Evolutionary conservation across 305 asterid species (phyloP).

Genomic region (Fraxinus greggii): DNA sequence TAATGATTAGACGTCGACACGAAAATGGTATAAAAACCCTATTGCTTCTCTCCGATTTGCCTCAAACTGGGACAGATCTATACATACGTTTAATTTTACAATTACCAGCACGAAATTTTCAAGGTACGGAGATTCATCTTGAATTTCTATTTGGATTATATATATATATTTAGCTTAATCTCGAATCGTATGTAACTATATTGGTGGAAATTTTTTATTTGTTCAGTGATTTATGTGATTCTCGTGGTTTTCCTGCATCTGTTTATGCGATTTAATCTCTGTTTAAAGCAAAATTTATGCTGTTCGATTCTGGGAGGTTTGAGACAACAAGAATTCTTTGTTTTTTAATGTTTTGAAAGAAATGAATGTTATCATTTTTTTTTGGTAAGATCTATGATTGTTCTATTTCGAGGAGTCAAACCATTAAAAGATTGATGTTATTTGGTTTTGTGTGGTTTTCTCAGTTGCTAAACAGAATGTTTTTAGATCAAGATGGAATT

Average conservation of each 20-base stretch:
- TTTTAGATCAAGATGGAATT: neutral
- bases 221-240: neutral
- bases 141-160: neutral
- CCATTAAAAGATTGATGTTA: neutral
- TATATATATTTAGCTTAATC: neutral
- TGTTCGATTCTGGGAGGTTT: neutral
- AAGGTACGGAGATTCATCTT: neutral
- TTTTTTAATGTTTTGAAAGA: neutral
- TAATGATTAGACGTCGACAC: slow-evolving; percentile 25
- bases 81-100: neutral
- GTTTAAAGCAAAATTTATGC: neutral
- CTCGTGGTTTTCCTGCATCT: neutral
- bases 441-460: neutral
- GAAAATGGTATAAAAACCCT: slow-evolving; percentile 21
- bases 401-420: neutral
- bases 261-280: neutral
- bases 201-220: neutral
- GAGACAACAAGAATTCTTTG: neutral
- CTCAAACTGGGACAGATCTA: neutral
- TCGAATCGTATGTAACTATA: neutral
- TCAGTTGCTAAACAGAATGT: neutral
- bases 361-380: neutral
- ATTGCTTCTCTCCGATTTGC: neutral
- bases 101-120: no score
- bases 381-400: neutral